These are phyloP conservation scores for Pisolithus sp. DNA, from an alignment of 768 basidiomycete species.

Conservation along the genomic window DNA sequence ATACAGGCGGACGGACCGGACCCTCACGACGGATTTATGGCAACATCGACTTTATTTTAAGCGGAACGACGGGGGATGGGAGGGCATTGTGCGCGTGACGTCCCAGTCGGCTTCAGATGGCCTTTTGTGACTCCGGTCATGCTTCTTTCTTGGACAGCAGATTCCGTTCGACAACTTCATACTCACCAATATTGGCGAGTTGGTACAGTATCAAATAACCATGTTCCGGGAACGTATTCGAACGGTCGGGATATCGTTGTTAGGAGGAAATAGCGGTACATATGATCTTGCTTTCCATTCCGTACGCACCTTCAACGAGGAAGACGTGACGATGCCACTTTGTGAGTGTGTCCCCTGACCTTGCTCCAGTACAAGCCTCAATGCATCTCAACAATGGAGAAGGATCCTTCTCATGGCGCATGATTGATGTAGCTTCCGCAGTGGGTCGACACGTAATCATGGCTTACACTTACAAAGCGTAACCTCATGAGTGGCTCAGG, in stretches of 20 bases:
- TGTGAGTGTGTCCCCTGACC: slow-evolving; percentile 17
- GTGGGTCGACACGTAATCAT: slow-evolving; percentile 8
- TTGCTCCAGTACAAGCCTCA: background rate
- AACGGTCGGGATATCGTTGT: slow-evolving; percentile 79
- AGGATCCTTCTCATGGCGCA: slow-evolving; percentile 18
- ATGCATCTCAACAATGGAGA: slow-evolving; percentile 18
- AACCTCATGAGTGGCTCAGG: slow-evolving; percentile 2
- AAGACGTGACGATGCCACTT: slow-evolving; percentile 39
- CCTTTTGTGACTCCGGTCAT: too few relatives aligned
- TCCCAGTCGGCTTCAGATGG: slow-evolving; percentile 4
- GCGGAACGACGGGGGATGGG: slow-evolving; percentile 63
- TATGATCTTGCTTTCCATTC: slow-evolving; percentile 82
- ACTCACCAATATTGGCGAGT: slow-evolving; percentile 65
- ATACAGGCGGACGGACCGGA: slow-evolving; percentile 81
- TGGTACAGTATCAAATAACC: slow-evolving; percentile 60
- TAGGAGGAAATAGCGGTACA: slow-evolving; percentile 77
- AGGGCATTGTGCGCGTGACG: slow-evolving; percentile 59
- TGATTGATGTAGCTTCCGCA: slow-evolving; percentile 7
- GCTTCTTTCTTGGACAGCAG: slow-evolving; percentile 29
- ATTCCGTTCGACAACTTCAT: slow-evolving; percentile 77
- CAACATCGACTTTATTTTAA: slow-evolving; percentile 87
- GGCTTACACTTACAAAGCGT: slow-evolving; percentile 20
- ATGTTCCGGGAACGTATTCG: slow-evolving; percentile 74
- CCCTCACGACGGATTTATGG: slow-evolving; percentile 86
- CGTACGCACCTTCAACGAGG: slow-evolving; percentile 73